Evolutionary conservation across 75 land plant genomes (phyloP).

Genomic region (Cryptomeria japonica): DNA sequence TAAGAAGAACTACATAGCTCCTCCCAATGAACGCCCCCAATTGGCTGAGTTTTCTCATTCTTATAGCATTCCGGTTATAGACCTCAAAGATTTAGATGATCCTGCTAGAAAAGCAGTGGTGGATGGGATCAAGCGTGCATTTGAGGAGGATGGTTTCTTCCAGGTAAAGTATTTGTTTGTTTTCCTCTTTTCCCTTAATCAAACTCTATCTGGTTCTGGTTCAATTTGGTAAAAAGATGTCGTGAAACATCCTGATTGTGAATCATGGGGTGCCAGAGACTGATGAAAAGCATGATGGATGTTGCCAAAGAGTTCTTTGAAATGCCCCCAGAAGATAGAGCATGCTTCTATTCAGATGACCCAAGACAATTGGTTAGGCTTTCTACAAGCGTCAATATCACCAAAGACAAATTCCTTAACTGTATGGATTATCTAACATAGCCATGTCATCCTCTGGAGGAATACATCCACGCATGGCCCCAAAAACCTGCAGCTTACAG

Average conservation of each 20-base stretch:
- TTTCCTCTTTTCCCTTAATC: neutral
- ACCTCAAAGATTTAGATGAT: slow-evolving; percentile 42
- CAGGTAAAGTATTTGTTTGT: slow-evolving; percentile 21
- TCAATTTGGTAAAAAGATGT: neutral
- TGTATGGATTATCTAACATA: slow-evolving; percentile 71
- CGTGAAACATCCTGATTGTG: slow-evolving; percentile 24
- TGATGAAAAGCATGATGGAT: slow-evolving; percentile 34
- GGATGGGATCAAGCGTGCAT: slow-evolving; percentile 12
- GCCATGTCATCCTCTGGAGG: slow-evolving; percentile 39
- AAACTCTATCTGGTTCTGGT: neutral
- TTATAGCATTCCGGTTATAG: slow-evolving; percentile 42
- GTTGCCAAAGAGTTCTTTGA: slow-evolving; percentile 47
- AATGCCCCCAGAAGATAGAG: slow-evolving; percentile 48
- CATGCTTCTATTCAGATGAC: slow-evolving; percentile 23
- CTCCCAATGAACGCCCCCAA: neutral
- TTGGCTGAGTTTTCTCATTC: neutral
- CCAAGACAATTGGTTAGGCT: slow-evolving; percentile 41
- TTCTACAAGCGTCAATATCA: slow-evolving; percentile 46
- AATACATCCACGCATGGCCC: slow-evolving; percentile 52
- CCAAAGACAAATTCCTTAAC: slow-evolving; percentile 46
- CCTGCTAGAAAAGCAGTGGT: slow-evolving; percentile 18
- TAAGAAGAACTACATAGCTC: neutral
- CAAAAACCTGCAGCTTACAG: slow-evolving; percentile 31
- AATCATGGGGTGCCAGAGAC: slow-evolving; percentile 58
- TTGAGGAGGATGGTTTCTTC: slow-evolving; percentile 26